A percentile compares a stretch with the other conserved stretches of the same genome.
phyloP scores from a whole-genome alignment of 257 asterid genomes.

The Oldenlandia corymbosa region DNA sequence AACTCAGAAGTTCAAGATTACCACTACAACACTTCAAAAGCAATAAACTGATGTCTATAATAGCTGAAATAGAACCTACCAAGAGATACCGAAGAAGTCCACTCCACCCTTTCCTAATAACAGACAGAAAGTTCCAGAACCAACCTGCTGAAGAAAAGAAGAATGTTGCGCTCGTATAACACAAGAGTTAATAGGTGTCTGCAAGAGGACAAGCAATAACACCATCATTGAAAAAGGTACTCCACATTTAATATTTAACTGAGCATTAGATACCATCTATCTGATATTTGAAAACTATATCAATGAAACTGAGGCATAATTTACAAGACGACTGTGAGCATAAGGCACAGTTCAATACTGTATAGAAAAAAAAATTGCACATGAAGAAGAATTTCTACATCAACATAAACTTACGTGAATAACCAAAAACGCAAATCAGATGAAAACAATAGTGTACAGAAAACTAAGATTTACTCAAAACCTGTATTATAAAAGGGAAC shows the following conservation, averaged over 20 bases:
- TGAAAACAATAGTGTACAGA: too few relatives aligned
- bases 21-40: too few relatives aligned
- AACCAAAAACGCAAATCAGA: too few relatives aligned
- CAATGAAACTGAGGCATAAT: too few relatives aligned
- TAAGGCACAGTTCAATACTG: too few relatives aligned
- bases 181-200: slow-evolving; percentile 90
- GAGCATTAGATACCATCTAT: background rate
- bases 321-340: too few relatives aligned
- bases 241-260: background rate
- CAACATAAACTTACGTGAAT: too few relatives aligned
- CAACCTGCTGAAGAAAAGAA: slow-evolving; percentile 95
- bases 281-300: background rate
- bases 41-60: background rate
- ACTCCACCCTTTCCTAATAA: background rate
- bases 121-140: slow-evolving; percentile 1
- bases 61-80: slow-evolving; percentile 37
- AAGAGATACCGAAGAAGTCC: slow-evolving; percentile 70
- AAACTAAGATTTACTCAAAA: too few relatives aligned
- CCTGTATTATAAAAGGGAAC: too few relatives aligned
- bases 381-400: too few relatives aligned
- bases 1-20: too few relatives aligned
- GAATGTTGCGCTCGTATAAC: slow-evolving; percentile 80
- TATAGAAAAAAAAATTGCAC: too few relatives aligned
- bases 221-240: background rate
- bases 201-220: slow-evolving; percentile 19